These are phyloP conservation scores for Ogataea glucozyma DNA, from an alignment of 805 yeast genomes.

Conservation along the genomic window DNA sequence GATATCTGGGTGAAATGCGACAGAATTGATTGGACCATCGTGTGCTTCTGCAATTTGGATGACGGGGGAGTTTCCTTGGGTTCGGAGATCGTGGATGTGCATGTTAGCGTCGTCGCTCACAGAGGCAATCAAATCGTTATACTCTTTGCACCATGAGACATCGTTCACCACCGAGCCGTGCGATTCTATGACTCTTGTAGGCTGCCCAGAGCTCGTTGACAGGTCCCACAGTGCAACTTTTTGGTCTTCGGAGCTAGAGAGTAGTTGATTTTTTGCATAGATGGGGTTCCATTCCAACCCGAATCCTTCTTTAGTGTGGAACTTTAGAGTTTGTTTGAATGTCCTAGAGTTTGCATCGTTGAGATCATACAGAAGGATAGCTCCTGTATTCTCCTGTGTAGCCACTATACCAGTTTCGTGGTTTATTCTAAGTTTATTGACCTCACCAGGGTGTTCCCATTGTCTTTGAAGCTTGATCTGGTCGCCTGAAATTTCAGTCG, in stretches of 20 bases:
- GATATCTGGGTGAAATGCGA: slow-evolving; percentile 61
- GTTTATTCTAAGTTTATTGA: slow-evolving; percentile 60
- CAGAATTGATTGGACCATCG: slow-evolving; percentile 63
- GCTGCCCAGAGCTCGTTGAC: slow-evolving; percentile 32
- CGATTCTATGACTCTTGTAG: slow-evolving; percentile 47
- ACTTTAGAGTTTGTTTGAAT: slow-evolving; percentile 39
- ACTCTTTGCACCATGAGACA: slow-evolving; percentile 53
- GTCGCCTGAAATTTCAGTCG: slow-evolving; percentile 31
- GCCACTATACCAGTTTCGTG: slow-evolving; percentile 51
- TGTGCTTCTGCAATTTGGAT: slow-evolving; percentile 52
- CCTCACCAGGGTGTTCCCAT: slow-evolving; percentile 68
- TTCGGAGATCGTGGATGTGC: slow-evolving; percentile 61
- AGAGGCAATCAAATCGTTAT: slow-evolving; percentile 57
- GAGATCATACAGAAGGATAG: slow-evolving; percentile 45
- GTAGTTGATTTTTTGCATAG: slow-evolving; percentile 41
- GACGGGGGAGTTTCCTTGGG: slow-evolving; percentile 38
- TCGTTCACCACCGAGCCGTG: slow-evolving; percentile 68
- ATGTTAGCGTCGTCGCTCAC: slow-evolving; percentile 68
- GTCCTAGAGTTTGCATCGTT: slow-evolving; percentile 21
- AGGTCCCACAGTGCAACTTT: slow-evolving; percentile 74
- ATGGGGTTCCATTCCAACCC: slow-evolving; percentile 67
- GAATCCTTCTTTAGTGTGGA: slow-evolving; percentile 67
- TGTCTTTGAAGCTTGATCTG: slow-evolving; percentile 46
- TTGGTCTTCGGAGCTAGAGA: slow-evolving; percentile 67
- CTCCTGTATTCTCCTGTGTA: slow-evolving; percentile 55